Percentiles rank a stretch among this genome's conserved stretches.
Evolutionary conservation across 345 rosid species (phyloP).

Genomic region (Hevea brasiliensis): DNA sequence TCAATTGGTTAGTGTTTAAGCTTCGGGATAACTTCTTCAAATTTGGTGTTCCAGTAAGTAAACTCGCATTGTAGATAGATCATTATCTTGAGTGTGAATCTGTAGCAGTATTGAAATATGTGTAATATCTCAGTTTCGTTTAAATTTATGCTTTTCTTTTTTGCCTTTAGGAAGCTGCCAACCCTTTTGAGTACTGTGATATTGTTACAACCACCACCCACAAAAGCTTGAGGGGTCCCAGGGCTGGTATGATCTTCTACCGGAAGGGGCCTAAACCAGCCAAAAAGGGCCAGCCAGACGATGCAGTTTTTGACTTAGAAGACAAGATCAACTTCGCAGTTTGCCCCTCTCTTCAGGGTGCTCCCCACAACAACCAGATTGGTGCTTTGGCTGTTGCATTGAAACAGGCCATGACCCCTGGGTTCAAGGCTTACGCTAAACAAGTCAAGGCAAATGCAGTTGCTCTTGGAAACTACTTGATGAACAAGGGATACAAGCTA

Average conservation of each 20-base stretch:
- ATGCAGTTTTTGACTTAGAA: slow-evolving; percentile 86
- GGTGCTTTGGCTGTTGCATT: slow-evolving; percentile 98
- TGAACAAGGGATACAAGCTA: slow-evolving; percentile 78
- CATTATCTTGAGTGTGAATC: background rate
- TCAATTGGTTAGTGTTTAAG: background rate
- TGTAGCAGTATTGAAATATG: background rate
- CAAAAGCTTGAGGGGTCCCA: slow-evolving; percentile 99
- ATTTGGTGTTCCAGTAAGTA: background rate
- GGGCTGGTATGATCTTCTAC: slow-evolving; percentile 99
- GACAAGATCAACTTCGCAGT: slow-evolving; percentile 98
- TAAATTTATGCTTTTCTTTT: background rate
- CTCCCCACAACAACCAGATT: slow-evolving; percentile 99
- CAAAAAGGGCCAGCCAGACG: slow-evolving; percentile 97
- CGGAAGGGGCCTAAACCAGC: slow-evolving; percentile 96
- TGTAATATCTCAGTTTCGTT: background rate
- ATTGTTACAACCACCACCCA: slow-evolving; percentile 99
- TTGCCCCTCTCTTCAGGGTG: slow-evolving; percentile 98
- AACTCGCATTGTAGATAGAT: background rate
- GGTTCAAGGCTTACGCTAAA: slow-evolving; percentile 93
- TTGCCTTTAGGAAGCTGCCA: slow-evolving; percentile 76
- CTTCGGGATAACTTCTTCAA: background rate
- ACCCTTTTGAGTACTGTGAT: slow-evolving; percentile 94
- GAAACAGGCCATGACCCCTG: slow-evolving; percentile 83
- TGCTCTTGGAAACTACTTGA: slow-evolving; percentile 80
- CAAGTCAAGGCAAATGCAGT: slow-evolving; percentile 98